A percentile compares a stretch with the other conserved stretches of the same genome.
phyloP scores from a whole-genome alignment of 2,329 filamentous ascomycete species.

The Aphanocladium album region DNA sequence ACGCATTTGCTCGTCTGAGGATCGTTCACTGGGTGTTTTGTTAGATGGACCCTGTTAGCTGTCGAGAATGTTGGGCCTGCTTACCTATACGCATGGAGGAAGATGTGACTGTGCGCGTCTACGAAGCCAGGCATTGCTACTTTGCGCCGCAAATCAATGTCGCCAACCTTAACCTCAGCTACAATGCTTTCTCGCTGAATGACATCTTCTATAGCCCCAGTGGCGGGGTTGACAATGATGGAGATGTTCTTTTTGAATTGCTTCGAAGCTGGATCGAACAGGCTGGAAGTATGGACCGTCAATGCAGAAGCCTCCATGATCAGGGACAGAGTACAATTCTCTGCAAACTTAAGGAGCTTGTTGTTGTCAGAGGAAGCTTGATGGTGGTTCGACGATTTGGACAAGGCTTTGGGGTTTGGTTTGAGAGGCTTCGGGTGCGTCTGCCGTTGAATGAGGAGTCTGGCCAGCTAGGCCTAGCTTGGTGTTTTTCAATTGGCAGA shows the following conservation, averaged over 20 bases:
- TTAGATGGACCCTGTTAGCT: too few relatives aligned
- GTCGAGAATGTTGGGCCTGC: conserved; percentile 17
- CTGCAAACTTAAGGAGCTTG: too few relatives aligned
- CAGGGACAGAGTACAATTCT: neutral
- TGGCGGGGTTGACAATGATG: conserved; percentile 33
- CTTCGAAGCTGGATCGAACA: conserved; percentile 43
- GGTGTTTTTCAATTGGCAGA: neutral
- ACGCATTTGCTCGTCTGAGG: conserved; percentile 45
- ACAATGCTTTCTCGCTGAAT: conserved; percentile 22
- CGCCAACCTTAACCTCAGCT: conserved; percentile 25
- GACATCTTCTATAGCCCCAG: conserved; percentile 36
- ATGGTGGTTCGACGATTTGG: neutral
- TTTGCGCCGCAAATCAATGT: conserved; percentile 51
- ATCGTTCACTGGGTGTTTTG: conserved; percentile 28
- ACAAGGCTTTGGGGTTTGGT: neutral
- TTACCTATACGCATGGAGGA: conserved; percentile 45
- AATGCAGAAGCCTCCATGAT: conserved; percentile 14
- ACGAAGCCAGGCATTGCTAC: conserved; percentile 49
- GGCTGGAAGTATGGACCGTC: conserved; percentile 39
- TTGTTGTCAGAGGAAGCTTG: neutral
- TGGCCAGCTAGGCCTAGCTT: neutral
- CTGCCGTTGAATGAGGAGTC: neutral
- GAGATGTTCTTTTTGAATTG: conserved; percentile 36
- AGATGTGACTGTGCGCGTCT: conserved; percentile 53
- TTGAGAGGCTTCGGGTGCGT: neutral